phyloP scores from a whole-genome alignment of 1,284 basidiomycete species.

The Trametes hirsuta region DNA sequence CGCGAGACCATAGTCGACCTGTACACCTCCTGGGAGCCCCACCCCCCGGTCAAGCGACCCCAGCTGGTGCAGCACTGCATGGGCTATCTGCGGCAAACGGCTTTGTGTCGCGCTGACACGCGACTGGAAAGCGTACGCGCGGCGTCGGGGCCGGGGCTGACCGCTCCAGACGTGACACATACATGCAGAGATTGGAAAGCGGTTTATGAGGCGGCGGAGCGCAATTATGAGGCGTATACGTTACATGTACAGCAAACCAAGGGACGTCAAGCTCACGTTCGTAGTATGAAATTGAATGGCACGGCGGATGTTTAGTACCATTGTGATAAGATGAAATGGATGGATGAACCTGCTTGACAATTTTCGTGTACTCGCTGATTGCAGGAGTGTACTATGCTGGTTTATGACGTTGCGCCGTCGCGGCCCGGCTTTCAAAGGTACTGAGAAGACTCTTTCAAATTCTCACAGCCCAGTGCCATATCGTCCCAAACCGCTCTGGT shows the following conservation, averaged over 20 bases:
- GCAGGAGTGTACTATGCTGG: too few relatives aligned
- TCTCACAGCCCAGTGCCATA: too few relatives aligned
- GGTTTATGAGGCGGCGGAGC: conserved; percentile 23
- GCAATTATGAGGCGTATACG: conserved; percentile 10
- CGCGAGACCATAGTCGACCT: conserved; percentile 12
- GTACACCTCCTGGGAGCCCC: not conserved
- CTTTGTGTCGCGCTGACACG: conserved; percentile 11
- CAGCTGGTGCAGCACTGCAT: conserved; percentile 16
- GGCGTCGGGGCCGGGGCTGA: not conserved
- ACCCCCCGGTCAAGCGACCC: not conserved
- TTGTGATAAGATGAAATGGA: too few relatives aligned
- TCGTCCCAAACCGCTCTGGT: too few relatives aligned
- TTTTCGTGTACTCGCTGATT: too few relatives aligned
- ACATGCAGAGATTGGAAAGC: conserved; percentile 26
- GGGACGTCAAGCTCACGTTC: too few relatives aligned
- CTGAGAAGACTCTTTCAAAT: too few relatives aligned
- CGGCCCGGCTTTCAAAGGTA: too few relatives aligned
- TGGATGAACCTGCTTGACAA: too few relatives aligned
- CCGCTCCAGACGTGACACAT: conserved; percentile 11
- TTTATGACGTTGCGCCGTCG: too few relatives aligned
- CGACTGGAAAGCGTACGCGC: conserved; percentile 13
- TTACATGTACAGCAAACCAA: not conserved
- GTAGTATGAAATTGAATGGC: too few relatives aligned
- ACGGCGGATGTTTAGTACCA: not conserved
- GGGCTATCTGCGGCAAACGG: conserved; percentile 19